Base-by-base conservation (phyloP, 2,329 filamentous ascomycete genomes). In the Alternaria sp. region DNA sequence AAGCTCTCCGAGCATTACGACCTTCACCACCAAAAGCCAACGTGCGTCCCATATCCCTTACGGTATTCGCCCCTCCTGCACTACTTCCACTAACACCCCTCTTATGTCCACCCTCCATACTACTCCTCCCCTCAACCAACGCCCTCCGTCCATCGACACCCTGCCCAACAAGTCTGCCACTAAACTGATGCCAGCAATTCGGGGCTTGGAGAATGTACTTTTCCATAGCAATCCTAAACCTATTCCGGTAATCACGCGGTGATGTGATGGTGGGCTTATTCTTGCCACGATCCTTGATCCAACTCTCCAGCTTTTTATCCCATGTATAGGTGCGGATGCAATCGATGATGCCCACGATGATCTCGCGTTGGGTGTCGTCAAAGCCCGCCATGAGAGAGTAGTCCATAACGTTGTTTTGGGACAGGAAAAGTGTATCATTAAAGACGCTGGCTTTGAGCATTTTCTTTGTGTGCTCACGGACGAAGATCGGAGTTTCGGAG, bases 291-390 rank as follows among this genome's bases (percentile, higher is more conserved):
- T 98, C 93, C 79, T 99, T 99, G 84, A 99, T 97, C 95, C 95
- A 99, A 54, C 90, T 95, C 80, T 99, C 95, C n/a, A 99, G 86
- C 76, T 97, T 97, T 84, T 99, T 99, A 81, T 99, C 95, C 93
- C 95, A 99, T 0, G 95, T 99, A 75, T 98, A 99, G 0, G 95
- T 99, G 54, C 95, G 88, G 67, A 99, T 98, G 76, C 95, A 98
- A 77, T 99, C 78, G 65, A 99, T 98, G 71, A 99, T 98, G 4
- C 95, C 95, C 2, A 99, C 93, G 13, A 98, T 92, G 13, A 99
- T 86, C 79, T 99, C 94, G 71, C 94, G 93, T 63, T 88, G 86
- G 36, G 85, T 84, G 75, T 97, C 95, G 71, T 99, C 94, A 42
- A 99, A 96, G 0, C 94, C 96, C 54, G 97, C 93, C 95, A 99